Evolutionary conservation across 257 asterid genomes (phyloP).

Genomic region (Datura wrightii): DNA sequence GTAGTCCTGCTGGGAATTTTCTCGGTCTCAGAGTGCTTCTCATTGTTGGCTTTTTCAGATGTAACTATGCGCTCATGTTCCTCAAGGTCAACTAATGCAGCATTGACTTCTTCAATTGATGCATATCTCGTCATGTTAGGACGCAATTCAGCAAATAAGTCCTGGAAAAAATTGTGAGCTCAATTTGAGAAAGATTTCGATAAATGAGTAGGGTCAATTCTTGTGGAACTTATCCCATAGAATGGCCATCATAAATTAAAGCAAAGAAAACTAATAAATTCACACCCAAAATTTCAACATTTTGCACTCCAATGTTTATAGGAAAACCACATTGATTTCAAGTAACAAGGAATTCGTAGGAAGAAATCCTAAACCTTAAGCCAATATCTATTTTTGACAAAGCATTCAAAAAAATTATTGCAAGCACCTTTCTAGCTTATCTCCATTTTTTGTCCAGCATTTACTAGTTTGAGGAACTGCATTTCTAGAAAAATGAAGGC

Average conservation of each 20-base stretch:
- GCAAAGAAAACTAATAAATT: slow-evolving; percentile 21
- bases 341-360: slow-evolving; percentile 13
- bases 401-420: not conserved
- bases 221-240: slow-evolving; percentile 7
- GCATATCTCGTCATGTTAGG: slow-evolving; percentile 90
- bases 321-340: not conserved
- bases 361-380: not conserved
- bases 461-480: not conserved
- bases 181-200: slow-evolving; percentile 28
- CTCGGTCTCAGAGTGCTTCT: slow-evolving; percentile 61
- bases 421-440: not conserved
- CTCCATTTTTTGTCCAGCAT: not conserved
- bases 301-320: not conserved
- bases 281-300: not conserved
- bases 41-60: slow-evolving; percentile 68
- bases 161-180: slow-evolving; percentile 59
- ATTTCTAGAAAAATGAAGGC: slow-evolving; percentile 17
- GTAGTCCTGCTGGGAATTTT: slow-evolving; percentile 55
- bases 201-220: slow-evolving; percentile 15
- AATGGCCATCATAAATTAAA: slow-evolving; percentile 23
- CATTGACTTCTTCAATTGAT: slow-evolving; percentile 78
- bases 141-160: slow-evolving; percentile 86
- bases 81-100: slow-evolving; percentile 81
- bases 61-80: slow-evolving; percentile 79
- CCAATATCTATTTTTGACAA: slow-evolving; percentile 7